Percentiles rank a stretch among this genome's conserved stretches.
Conservation (phyloP, 345 rosid genomes). For the Camelina neglecta region DNA sequence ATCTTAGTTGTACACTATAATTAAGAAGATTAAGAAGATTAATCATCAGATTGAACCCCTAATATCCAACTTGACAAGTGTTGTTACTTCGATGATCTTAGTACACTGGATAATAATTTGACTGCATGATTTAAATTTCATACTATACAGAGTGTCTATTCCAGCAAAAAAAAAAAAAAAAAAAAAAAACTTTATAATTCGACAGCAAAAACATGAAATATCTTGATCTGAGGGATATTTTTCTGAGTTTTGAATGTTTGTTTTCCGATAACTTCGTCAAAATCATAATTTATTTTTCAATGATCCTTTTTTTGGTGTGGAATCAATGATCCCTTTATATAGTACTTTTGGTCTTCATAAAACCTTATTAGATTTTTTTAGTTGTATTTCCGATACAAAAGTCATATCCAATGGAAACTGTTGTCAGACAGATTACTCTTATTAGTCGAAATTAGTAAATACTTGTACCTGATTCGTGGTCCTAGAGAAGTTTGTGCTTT, state of each 20-base stretch:
- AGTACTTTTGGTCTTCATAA: background rate
- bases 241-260: too few relatives aligned
- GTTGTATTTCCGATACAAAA: background rate
- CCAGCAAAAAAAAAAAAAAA: too few relatives aligned
- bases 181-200: too few relatives aligned
- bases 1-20: too few relatives aligned
- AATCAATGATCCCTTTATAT: background rate
- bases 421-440: background rate
- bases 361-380: background rate
- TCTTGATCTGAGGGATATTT: too few relatives aligned
- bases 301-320: too few relatives aligned
- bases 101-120: background rate
- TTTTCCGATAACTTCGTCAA: background rate
- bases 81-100: background rate
- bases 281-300: background rate
- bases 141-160: too few relatives aligned
- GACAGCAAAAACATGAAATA: too few relatives aligned
- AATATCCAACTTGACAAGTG: background rate
- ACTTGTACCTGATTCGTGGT: slow-evolving; percentile 10
- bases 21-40: background rate
- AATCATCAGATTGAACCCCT: background rate
- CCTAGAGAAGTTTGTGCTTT: background rate
- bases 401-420: background rate
- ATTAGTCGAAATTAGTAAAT: background rate
- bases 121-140: background rate